Base-by-base conservation (phyloP, 1,284 basidiomycete species). In the Ustilago hordei region DNA sequence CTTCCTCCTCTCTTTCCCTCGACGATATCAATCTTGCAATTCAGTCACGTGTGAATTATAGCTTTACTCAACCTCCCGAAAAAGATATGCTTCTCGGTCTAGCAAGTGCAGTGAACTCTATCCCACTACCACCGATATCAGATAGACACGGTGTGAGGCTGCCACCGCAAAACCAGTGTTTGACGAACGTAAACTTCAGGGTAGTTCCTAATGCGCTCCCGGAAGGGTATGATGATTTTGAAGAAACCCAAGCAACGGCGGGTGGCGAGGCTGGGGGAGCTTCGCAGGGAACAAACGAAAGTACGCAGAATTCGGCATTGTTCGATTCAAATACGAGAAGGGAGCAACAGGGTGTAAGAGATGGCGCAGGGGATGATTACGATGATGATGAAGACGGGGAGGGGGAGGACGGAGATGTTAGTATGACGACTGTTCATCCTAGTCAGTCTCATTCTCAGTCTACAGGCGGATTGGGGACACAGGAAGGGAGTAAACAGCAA, bases 111-210 rank as follows among this genome's bases (percentile, higher is more conserved):
- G 92, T 95, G 52, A 99, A 99, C 86, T 90, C 93, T 0, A 89
- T 91, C 35, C 94, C 96, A 0, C 90, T 99, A 4, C 96, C 96
- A 3, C 88, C 94, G 3, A 92, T 98, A 11, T 93, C 93, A n/a
- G 96, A 98, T 88, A 91, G 95, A 1, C 98, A 97, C 87, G 96
- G 95, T 39, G 91, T 98, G 55, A 92, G 95, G 23, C 88, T 98
- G 23, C 96, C 96, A 0, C 92, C 93, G 3, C 84, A 91, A 12
- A 88, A 91, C 32, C 94, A 98, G 47, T 93, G 94, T 64, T 89
- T 99, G 41, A 94, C 94, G 12, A 90, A 93, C 23, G 91, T 97
- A 77, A 94, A 97, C 88, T 99, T 98, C 88, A 92, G 95, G 81
- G 90, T 98, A 79, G 90, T 97, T 0, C 95, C 96, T 8, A 95